Conservation (phyloP, 768 basidiomycete genomes). For the Hericium alpestre region DNA sequence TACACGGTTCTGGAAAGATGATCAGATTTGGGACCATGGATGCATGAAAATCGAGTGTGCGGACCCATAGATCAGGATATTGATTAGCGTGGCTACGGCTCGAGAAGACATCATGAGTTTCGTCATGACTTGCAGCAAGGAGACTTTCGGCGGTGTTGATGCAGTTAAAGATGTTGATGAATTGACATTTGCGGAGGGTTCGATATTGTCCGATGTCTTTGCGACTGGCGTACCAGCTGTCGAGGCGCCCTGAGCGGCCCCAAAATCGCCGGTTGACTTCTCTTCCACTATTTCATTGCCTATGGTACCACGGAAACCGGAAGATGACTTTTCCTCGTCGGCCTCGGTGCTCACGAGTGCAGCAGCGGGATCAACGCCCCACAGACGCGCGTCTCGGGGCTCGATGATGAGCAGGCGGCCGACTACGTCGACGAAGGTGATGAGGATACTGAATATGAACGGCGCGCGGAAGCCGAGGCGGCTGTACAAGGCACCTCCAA, state of each 20-base stretch:
- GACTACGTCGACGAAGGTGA: slow-evolving; percentile 24
- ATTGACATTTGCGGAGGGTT: too few relatives aligned
- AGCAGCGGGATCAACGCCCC: slow-evolving; percentile 19
- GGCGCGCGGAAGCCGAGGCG: slow-evolving; percentile 28
- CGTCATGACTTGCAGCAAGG: slow-evolving; percentile 13
- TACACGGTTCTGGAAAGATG: slow-evolving; percentile 16
- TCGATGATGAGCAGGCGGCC: slow-evolving; percentile 30
- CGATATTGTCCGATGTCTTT: too few relatives aligned
- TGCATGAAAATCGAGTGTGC: slow-evolving; percentile 5
- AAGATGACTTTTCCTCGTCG: background rate
- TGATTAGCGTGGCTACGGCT: slow-evolving; percentile 18
- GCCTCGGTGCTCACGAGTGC: background rate
- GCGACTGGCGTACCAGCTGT: background rate
- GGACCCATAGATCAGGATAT: slow-evolving; percentile 26
- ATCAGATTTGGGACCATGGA: background rate
- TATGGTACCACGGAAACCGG: too few relatives aligned
- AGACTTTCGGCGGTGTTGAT: background rate
- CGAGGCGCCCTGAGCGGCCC: background rate
- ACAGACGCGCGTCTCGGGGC: slow-evolving; percentile 22
- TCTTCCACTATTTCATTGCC: too few relatives aligned
- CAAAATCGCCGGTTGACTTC: background rate
- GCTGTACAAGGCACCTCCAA: slow-evolving; percentile 27
- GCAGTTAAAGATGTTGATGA: too few relatives aligned
- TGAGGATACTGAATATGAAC: slow-evolving; percentile 26
- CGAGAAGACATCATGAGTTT: slow-evolving; percentile 18